These are phyloP conservation scores for Suillus bovinus DNA, from an alignment of 768 basidiomycete species.

Conservation along the genomic window DNA sequence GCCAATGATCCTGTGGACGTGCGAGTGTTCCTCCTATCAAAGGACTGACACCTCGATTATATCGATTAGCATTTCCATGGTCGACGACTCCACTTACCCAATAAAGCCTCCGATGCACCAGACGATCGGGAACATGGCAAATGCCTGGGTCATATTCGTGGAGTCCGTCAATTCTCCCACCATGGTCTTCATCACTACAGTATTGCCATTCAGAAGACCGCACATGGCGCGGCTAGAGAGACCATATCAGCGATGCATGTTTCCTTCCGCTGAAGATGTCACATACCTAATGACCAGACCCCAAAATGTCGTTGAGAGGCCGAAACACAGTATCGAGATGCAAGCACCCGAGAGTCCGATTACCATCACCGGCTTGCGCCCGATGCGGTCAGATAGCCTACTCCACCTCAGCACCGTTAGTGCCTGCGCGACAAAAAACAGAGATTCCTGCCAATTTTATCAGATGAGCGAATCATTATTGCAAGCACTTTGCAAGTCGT, in stretches of 20 bases:
- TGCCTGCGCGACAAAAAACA: constrained; percentile 62
- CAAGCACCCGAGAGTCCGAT: constrained; percentile 52
- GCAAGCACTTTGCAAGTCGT: no score
- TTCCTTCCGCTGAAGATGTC: neutral
- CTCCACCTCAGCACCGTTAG: constrained; percentile 64
- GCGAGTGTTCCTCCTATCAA: constrained; percentile 58
- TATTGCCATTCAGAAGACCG: constrained; percentile 40
- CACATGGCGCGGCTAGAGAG: constrained; percentile 33
- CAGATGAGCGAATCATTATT: neutral
- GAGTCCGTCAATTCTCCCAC: constrained; percentile 60
- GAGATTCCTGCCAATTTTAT: constrained; percentile 47
- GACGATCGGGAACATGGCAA: constrained; percentile 29
- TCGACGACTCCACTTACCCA: constrained; percentile 28
- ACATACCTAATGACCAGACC: constrained; percentile 56
- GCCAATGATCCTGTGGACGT: constrained; percentile 56
- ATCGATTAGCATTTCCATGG: neutral
- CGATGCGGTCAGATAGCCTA: constrained; percentile 56
- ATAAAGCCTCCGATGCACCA: constrained; percentile 34
- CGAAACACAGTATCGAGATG: constrained; percentile 58
- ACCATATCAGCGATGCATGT: neutral
- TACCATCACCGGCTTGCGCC: constrained; percentile 62
- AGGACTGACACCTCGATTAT: constrained; percentile 47
- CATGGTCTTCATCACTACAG: constrained; percentile 67
- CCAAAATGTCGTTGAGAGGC: constrained; percentile 57
- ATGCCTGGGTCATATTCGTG: constrained; percentile 36